These are phyloP conservation scores for Cladophialophora bantiana DNA, from an alignment of 2,329 filamentous ascomycete genomes.

Conservation along the genomic window DNA sequence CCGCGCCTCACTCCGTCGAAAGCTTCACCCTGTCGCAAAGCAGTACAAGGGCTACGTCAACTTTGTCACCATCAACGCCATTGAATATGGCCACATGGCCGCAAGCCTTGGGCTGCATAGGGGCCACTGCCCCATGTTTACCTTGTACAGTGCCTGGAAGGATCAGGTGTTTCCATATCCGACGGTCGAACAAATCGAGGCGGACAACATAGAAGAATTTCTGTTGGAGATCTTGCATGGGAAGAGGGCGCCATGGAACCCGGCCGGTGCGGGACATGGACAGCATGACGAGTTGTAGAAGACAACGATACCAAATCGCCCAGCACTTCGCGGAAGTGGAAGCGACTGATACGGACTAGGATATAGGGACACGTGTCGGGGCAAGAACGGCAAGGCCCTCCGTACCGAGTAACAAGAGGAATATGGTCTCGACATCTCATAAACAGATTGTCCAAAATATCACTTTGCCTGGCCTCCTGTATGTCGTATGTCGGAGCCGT, in stretches of 20 bases:
- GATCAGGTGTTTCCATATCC: constrained; percentile 55
- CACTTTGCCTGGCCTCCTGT: neutral
- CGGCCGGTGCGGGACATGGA: neutral
- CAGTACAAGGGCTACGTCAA: constrained; percentile 57
- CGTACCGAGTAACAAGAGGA: neutral
- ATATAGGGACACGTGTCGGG: neutral
- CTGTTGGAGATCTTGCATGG: constrained; percentile 15
- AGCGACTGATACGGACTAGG: neutral
- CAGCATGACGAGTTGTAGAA: constrained; percentile 23
- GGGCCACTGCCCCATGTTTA: constrained; percentile 46
- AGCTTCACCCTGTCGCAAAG: constrained; percentile 53
- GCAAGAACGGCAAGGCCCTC: too few relatives aligned
- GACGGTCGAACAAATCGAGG: constrained; percentile 16
- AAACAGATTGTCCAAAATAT: neutral
- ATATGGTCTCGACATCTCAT: neutral
- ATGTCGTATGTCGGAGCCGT: neutral
- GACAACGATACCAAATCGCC: neutral
- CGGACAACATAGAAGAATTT: constrained; percentile 10
- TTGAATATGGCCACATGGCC: constrained; percentile 56
- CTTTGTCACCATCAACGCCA: constrained; percentile 57
- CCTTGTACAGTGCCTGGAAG: constrained; percentile 55
- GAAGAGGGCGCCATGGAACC: constrained; percentile 12
- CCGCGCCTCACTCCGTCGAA: constrained; percentile 47
- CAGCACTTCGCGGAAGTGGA: neutral
- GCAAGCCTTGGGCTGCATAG: constrained; percentile 49